Conservation (phyloP, 1,284 basidiomycete genomes). For the Dichomitus squalens region DNA sequence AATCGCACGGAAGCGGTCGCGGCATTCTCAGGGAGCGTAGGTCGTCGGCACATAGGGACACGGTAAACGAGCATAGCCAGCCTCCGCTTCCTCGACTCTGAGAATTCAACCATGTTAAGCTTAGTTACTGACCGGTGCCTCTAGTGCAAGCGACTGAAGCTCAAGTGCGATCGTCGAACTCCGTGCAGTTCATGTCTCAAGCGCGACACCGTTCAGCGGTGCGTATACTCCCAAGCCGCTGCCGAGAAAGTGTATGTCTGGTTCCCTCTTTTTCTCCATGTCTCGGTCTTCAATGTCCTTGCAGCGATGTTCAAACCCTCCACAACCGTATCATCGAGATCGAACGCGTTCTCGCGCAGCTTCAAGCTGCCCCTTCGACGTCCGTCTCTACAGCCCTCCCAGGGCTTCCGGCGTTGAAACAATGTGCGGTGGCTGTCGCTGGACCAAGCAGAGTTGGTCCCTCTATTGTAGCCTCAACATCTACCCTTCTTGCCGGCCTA, state of each 20-base stretch:
- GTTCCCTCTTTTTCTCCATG: background rate
- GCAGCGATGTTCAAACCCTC: conserved; percentile 74
- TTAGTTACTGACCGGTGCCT: conserved; percentile 10
- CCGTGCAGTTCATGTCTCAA: conserved; percentile 78
- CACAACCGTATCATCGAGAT: conserved; percentile 75
- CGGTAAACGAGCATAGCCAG: background rate
- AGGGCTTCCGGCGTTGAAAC: conserved; percentile 26
- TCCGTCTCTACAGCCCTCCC: conserved; percentile 21
- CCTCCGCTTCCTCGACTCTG: too few relatives aligned
- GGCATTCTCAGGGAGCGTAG: background rate
- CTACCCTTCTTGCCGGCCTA: conserved; percentile 27
- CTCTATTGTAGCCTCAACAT: conserved; percentile 25
- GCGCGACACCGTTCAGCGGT: conserved; percentile 70
- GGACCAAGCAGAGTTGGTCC: conserved; percentile 23
- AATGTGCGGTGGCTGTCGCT: conserved; percentile 9
- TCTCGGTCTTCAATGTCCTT: conserved; percentile 1
- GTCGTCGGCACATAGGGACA: background rate
- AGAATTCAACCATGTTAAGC: too few relatives aligned
- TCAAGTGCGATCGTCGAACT: conserved; percentile 76
- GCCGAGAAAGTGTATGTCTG: conserved; percentile 74
- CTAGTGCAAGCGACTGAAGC: conserved; percentile 81
- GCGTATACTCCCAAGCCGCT: conserved; percentile 77
- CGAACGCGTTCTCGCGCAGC: conserved; percentile 51
- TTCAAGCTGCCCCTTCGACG: conserved; percentile 32
- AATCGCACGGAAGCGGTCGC: background rate